Evolutionary conservation across 2,329 filamentous ascomycete genomes (phyloP).

Genomic region (Penicillium rolfsii): DNA sequence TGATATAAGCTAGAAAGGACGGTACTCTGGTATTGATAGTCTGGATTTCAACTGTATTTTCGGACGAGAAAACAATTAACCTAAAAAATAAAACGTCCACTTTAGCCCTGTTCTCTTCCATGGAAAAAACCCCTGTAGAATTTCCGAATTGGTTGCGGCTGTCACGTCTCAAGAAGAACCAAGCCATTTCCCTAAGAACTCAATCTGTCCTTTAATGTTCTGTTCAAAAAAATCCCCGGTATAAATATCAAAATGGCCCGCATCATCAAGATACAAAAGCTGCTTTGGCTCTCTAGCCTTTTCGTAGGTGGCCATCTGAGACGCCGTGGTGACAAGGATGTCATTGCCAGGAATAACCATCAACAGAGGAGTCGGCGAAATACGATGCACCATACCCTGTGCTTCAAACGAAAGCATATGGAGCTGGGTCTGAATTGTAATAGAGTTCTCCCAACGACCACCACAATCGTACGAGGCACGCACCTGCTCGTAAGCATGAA

Average conservation of each 20-base stretch:
- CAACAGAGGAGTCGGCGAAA: constrained; percentile 13
- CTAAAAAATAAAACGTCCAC: neutral
- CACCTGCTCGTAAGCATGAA: constrained; percentile 7
- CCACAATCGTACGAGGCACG: constrained; percentile 4
- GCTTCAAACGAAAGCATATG: constrained; percentile 10
- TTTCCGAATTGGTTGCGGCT: neutral
- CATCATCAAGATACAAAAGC: constrained; percentile 40
- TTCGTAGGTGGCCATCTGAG: constrained; percentile 39
- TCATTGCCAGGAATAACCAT: constrained; percentile 12
- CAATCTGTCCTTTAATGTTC: constrained; percentile 37
- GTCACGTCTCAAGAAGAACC: constrained; percentile 9
- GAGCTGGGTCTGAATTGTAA: constrained; percentile 8
- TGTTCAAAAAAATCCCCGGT: constrained; percentile 32
- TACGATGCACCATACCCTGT: constrained; percentile 12
- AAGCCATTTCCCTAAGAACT: constrained; percentile 33
- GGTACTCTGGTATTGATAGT: neutral
- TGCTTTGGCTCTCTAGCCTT: constrained; percentile 47
- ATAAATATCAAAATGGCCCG: constrained; percentile 48
- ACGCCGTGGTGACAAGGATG: constrained; percentile 7
- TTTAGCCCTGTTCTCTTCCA: neutral
- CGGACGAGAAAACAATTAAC: neutral
- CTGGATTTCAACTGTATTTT: neutral
- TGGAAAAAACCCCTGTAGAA: neutral
- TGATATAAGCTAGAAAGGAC: too few species aligned
- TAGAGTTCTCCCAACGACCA: constrained; percentile 4